phyloP scores from a whole-genome alignment of 345 rosid genomes.

The Carallia pectinifolia region DNA sequence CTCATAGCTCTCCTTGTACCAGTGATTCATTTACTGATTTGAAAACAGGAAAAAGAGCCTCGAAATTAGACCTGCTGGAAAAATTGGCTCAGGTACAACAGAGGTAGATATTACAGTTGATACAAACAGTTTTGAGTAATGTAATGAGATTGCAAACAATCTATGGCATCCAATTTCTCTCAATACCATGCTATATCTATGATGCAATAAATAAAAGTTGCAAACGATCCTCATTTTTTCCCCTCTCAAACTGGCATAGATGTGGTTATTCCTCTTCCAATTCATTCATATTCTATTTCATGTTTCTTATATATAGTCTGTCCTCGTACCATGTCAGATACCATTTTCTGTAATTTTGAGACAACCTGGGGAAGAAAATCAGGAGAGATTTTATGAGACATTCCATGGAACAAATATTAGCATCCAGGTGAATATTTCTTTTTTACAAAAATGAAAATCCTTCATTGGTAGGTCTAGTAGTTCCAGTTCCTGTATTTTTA shows the following conservation, averaged over 20 bases:
- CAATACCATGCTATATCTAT: too few species aligned
- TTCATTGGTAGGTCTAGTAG: background rate
- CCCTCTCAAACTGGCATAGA: background rate
- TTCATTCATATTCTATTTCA: background rate
- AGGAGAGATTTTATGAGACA: constrained; percentile 72
- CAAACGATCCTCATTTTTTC: background rate
- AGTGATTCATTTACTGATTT: constrained; percentile 8
- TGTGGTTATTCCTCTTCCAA: background rate
- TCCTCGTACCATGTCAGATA: constrained; percentile 42
- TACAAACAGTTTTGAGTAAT: background rate
- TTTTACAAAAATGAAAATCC: background rate
- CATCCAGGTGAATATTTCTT: constrained; percentile 64
- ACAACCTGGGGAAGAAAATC: constrained; percentile 49
- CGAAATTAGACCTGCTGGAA: constrained; percentile 66
- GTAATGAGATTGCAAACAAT: background rate
- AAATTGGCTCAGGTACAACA: constrained; percentile 71
- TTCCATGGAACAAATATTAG: constrained; percentile 80
- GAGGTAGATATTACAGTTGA: constrained; percentile 50
- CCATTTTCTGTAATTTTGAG: constrained; percentile 62
- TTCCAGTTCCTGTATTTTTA: background rate
- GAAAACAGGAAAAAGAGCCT: constrained; percentile 55
- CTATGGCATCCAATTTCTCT: background rate
- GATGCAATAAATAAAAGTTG: too few species aligned
- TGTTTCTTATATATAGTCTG: background rate
- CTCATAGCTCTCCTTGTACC: constrained; percentile 1